Conservation (phyloP, 176 grass and related monocot genomes). For the Leersia perrieri region DNA sequence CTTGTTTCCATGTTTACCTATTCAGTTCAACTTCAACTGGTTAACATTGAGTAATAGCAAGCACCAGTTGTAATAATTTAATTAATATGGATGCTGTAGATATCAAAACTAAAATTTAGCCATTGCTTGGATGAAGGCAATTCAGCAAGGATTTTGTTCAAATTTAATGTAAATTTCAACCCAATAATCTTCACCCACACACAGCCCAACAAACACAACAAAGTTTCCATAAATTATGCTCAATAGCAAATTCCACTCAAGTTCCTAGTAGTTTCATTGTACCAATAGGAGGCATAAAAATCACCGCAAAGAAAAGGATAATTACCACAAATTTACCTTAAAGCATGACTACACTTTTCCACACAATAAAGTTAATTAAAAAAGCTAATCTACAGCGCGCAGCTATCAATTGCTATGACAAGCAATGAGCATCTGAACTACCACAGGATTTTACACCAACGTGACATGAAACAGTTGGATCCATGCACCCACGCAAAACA, state of each 20-base stretch:
- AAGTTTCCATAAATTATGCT: not conserved
- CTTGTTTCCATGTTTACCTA: constrained; percentile 97
- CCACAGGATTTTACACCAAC: not conserved
- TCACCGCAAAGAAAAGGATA: not conserved
- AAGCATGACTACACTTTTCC: not conserved
- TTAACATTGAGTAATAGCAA: constrained; percentile 27
- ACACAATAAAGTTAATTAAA: not conserved
- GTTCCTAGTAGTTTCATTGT: not conserved
- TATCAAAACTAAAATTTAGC: not conserved
- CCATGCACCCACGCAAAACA: not conserved
- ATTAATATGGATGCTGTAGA: not conserved
- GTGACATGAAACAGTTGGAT: not conserved
- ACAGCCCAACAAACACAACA: not conserved
- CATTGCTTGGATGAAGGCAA: not conserved
- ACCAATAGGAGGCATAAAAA: not conserved
- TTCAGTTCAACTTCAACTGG: constrained; percentile 33
- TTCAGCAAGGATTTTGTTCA: not conserved
- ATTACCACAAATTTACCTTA: not conserved
- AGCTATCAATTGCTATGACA: not conserved
- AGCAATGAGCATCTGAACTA: not conserved
- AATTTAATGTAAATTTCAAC: not conserved
- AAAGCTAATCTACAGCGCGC: not conserved
- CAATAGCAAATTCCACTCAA: not conserved
- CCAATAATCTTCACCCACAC: not conserved
- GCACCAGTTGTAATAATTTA: constrained; percentile 4